Evolutionary conservation across 306 rosid genomes (phyloP).

Genomic region (Prunus padus): DNA sequence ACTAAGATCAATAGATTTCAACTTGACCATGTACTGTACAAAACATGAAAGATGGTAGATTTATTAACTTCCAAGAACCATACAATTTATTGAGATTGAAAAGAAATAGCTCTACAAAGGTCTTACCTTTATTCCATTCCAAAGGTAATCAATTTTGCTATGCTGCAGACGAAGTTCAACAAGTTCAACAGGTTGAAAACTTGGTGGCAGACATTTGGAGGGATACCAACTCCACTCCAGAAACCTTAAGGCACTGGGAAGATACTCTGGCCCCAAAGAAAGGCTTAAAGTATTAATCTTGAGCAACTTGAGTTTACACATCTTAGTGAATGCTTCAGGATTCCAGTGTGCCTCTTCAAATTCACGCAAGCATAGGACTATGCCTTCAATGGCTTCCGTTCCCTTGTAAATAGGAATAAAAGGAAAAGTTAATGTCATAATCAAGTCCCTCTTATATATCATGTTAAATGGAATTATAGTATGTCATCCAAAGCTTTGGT

Average conservation of each 20-base stretch:
- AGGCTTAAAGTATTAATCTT: not conserved
- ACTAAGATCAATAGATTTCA: constrained; percentile 12
- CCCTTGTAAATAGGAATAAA: not conserved
- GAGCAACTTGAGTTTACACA: constrained; percentile 16
- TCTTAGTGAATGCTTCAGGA: constrained; percentile 1
- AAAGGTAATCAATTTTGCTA: constrained; percentile 16
- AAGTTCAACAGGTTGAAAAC: constrained; percentile 2
- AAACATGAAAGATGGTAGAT: not conserved
- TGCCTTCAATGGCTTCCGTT: constrained; percentile 5
- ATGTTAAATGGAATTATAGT: not conserved
- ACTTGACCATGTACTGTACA: not conserved
- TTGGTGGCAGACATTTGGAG: not conserved
- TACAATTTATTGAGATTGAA: too few relatives aligned
- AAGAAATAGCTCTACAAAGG: not conserved
- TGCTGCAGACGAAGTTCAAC: constrained; percentile 7
- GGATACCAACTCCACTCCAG: constrained; percentile 18
- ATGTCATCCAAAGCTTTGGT: not conserved
- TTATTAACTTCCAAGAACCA: not conserved
- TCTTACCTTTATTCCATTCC: constrained; percentile 8
- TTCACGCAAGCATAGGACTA: not conserved
- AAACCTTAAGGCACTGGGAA: constrained; percentile 6
- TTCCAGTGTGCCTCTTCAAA: constrained; percentile 21
- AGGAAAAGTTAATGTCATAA: not conserved
- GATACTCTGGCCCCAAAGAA: not conserved
- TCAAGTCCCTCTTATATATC: not conserved